These are phyloP conservation scores for Trypanosomatidae sp. DNA, from an alignment of 208 protist species.

Conservation along the genomic window DNA sequence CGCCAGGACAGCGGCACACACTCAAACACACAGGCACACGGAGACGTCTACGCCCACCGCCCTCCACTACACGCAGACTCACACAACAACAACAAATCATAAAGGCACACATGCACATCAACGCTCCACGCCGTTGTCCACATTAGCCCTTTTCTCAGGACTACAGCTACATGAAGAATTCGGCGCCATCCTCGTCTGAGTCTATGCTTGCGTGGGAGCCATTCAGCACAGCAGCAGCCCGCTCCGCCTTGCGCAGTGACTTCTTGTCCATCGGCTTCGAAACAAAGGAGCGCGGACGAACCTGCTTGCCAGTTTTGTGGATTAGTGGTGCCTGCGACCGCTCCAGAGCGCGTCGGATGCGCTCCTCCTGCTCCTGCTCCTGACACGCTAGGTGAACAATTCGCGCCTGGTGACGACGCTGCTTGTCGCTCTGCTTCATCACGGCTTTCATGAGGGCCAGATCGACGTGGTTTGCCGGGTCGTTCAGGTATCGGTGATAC, in stretches of 20 bases:
- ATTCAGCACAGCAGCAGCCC: conserved; percentile 32
- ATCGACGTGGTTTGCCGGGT: conserved; percentile 70
- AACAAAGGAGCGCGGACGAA: conserved; percentile 81
- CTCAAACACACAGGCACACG: background rate
- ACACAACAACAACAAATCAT: background rate
- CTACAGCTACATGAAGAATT: conserved; percentile 36
- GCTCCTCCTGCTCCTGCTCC: conserved; percentile 74
- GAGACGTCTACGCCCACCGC: too few species aligned
- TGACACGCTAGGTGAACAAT: conserved; percentile 79
- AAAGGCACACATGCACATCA: background rate
- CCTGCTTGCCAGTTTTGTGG: conserved; percentile 68
- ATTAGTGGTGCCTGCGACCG: conserved; percentile 83
- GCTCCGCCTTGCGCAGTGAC: conserved; percentile 26
- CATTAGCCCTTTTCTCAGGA: background rate
- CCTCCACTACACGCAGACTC: too few species aligned
- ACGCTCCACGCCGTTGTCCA: background rate
- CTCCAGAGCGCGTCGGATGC: conserved; percentile 64
- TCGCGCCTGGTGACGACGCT: conserved; percentile 73
- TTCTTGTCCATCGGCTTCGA: conserved; percentile 33
- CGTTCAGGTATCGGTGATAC: conserved; percentile 76
- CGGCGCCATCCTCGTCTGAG: conserved; percentile 40
- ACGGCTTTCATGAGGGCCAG: conserved; percentile 62
- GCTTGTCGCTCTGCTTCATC: conserved; percentile 87
- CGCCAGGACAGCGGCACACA: background rate
- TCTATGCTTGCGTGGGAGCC: conserved; percentile 32